Percentiles rank a stretch among this genome's conserved stretches.
phyloP scores from a whole-genome alignment of 1,139 yeast genomes.

The Kodamaea anthophila region DNA sequence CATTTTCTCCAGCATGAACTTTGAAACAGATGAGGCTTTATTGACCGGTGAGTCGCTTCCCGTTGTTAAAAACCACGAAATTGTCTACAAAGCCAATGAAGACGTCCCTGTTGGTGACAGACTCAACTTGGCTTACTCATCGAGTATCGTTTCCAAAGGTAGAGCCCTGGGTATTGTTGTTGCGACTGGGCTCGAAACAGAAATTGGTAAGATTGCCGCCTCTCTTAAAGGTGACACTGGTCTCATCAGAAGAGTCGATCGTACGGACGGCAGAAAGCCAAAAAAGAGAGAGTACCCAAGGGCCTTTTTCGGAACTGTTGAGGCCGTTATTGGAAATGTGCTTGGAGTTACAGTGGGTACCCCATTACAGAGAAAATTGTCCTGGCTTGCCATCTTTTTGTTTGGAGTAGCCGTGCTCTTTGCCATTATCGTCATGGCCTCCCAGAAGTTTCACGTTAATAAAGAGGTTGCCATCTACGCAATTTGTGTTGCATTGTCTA shows the following conservation, averaged over 20 bases:
- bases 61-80: constrained; percentile 23
- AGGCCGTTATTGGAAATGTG: constrained; percentile 27
- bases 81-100: constrained; percentile 19
- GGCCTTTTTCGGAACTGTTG: constrained; percentile 41
- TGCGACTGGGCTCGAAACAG: constrained; percentile 41
- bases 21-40: constrained; percentile 47
- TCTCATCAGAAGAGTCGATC: constrained; percentile 21
- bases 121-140: constrained; percentile 40
- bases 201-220: constrained; percentile 44
- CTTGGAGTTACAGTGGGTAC: constrained; percentile 35
- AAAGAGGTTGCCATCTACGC: constrained; percentile 38
- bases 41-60: constrained; percentile 51
- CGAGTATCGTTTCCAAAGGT: constrained; percentile 43
- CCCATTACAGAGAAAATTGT: constrained; percentile 41
- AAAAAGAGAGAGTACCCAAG: constrained; percentile 41
- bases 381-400: constrained; percentile 38
- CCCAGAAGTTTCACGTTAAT: constrained; percentile 31
- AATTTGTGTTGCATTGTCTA: constrained; percentile 43
- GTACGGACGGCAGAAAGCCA: constrained; percentile 17
- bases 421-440: constrained; percentile 35
- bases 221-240: constrained; percentile 24
- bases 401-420: constrained; percentile 34
- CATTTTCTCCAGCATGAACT: constrained; percentile 29
- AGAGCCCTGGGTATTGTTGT: constrained; percentile 43
- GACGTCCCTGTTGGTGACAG: constrained; percentile 37